Evolutionary conservation across 2,329 filamentous ascomycete species (phyloP).

Genomic region (Trichoderma sp.): DNA sequence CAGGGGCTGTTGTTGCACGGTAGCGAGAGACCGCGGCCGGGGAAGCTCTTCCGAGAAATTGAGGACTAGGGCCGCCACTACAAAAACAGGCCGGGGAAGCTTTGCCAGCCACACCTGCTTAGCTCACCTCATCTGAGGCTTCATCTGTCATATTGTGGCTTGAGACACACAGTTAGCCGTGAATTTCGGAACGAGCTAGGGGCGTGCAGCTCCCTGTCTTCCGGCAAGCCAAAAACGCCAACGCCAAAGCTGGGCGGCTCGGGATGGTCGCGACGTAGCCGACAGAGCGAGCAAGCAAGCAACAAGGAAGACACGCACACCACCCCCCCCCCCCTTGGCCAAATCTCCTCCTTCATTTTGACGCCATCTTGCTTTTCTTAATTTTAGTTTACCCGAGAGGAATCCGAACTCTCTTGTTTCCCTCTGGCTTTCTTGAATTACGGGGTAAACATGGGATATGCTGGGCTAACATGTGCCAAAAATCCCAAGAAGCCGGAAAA

Average conservation of each 20-base stretch:
- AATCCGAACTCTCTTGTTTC: conserved; percentile 4
- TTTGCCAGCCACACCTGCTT: neutral
- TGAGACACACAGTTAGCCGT: neutral
- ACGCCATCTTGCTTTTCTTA: conserved; percentile 16
- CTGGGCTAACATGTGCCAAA: neutral
- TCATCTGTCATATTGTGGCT: conserved; percentile 14
- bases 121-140: neutral
- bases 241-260: conserved; percentile 6
- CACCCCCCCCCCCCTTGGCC: neutral
- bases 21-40: conserved; percentile 12
- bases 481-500: conserved; percentile 23
- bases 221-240: neutral
- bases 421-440: neutral
- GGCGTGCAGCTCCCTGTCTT: neutral
- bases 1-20: neutral
- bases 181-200: neutral
- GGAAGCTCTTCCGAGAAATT: conserved; percentile 23
- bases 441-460: neutral
- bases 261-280: neutral
- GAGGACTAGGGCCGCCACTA: neutral
- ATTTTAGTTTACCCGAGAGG: conserved; percentile 20
- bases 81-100: neutral
- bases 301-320: neutral
- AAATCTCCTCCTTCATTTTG: conserved; percentile 18
- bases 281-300: neutral